Conservation (phyloP, 768 basidiomycete species). For the Fibroporia radiculosa region DNA sequence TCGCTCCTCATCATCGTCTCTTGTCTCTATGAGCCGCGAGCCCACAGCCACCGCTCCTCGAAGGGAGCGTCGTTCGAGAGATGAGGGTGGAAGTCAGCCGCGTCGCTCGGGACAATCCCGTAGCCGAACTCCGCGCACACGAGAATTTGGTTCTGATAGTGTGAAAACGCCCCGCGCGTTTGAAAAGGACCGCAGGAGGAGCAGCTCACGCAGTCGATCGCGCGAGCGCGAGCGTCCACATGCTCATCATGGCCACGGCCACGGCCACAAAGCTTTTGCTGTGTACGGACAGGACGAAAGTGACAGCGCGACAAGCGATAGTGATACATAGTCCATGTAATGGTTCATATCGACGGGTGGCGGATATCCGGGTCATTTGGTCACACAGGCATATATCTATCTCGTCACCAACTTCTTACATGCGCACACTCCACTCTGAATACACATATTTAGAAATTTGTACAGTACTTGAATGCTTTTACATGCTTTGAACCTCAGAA, state of each 20-base stretch:
- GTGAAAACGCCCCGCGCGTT: conserved; percentile 54
- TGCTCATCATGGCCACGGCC: conserved; percentile 17
- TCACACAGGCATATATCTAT: not conserved
- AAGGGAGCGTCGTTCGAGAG: conserved; percentile 43
- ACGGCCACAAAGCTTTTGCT: conserved; percentile 42
- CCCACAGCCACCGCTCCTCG: conserved; percentile 27
- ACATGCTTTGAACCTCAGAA: conserved; percentile 45
- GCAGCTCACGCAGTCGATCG: conserved; percentile 18
- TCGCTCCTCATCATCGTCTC: conserved; percentile 32
- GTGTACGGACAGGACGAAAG: conserved; percentile 88
- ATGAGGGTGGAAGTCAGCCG: conserved; percentile 31
- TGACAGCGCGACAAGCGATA: conserved; percentile 77
- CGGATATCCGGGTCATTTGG: not conserved
- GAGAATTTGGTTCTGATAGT: conserved; percentile 47
- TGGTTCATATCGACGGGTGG: no score
- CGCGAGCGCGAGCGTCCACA: no score
- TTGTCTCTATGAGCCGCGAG: conserved; percentile 29
- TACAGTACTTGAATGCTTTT: not conserved
- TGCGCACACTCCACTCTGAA: not conserved
- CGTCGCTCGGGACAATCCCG: conserved; percentile 29
- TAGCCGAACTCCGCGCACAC: conserved; percentile 53
- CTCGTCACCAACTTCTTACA: not conserved
- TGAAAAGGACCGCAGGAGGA: conserved; percentile 18
- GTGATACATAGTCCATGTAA: conserved; percentile 38
- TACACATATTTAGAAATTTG: not conserved